Evolutionary conservation across 2,329 filamentous ascomycete genomes (phyloP), one percentile per base, ranked within the genome.

Genomic region (Penicillium sumatraense): DNA sequence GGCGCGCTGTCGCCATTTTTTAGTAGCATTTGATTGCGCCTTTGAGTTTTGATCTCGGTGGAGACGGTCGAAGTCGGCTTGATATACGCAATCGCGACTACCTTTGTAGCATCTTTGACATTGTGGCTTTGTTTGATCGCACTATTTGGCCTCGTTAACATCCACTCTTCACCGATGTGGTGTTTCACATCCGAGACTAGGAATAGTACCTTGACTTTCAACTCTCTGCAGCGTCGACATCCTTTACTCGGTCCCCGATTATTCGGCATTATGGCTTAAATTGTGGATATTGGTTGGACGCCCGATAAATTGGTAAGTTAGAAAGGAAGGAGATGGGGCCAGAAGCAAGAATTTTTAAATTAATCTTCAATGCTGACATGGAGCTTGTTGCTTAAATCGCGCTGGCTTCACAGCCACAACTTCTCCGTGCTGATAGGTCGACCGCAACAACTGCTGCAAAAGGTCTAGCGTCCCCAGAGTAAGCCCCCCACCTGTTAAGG

Each of bases 1-100:
- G n/a, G 47, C 49, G n/a, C 57, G 51, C 41, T 51, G 54, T 20
- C 57, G 51, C 57, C 57, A 60, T 41, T 57, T 57, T 13, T 31
- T 55, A 10, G 26, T 49, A 10, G 54, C 57, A 14, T 23, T 26
- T 5, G 20, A 14, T 18, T 60, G 51, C 8, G 55, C 54, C 20
- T 40, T 16, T 16, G 21, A 51, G 31, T 53, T 55, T 29, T 58
- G 58, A 26, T 60, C 52, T 18, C 58, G 33, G 31, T 60, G 58
- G 10, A 55, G 24, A 11, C 49, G 47, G 21, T 58, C 55, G 21
- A 58, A 60, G 3, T 38, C 31, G 11, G 27, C 21, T 36, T 49
- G 55, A 29, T 60, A 58, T 14, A 49, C 11, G 41, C 55, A 58
- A n/a, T 45, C 42, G 10, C 50, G 45, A 16, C 13, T 14, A 11